These are phyloP conservation scores for Dittrichia graveolens DNA, from an alignment of 129 eudicot genomes.

Conservation along the genomic window DNA sequence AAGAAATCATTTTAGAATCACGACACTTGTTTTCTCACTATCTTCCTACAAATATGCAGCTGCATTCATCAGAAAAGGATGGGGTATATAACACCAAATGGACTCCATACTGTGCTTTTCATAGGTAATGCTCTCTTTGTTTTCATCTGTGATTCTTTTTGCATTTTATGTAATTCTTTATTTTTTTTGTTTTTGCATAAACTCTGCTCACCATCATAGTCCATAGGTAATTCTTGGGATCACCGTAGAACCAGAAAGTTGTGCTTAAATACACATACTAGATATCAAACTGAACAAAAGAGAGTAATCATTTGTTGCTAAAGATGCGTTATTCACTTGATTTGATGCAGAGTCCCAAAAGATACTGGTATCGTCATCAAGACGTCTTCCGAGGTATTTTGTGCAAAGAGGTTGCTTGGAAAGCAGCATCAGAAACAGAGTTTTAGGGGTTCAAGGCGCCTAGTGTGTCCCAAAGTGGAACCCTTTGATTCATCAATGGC, in stretches of 20 bases:
- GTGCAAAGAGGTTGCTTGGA: slow-evolving; percentile 50
- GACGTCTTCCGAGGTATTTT: slow-evolving; percentile 57
- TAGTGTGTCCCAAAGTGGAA: slow-evolving; percentile 44
- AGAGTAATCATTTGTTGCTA: background rate
- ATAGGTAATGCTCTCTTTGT: slow-evolving; percentile 51
- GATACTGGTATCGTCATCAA: slow-evolving; percentile 71
- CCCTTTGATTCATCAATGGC: slow-evolving; percentile 39
- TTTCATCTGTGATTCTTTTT: slow-evolving; percentile 3
- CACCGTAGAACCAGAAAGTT: too few relatives aligned
- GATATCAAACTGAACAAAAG: background rate
- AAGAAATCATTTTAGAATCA: background rate
- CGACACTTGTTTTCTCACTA: background rate
- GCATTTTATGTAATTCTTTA: background rate
- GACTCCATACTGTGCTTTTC: slow-evolving; percentile 78
- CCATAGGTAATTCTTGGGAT: too few relatives aligned
- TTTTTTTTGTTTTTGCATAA: background rate
- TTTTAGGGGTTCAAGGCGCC: slow-evolving; percentile 65
- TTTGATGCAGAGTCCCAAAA: slow-evolving; percentile 61
- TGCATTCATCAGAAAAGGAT: slow-evolving; percentile 68
- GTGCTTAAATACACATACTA: background rate
- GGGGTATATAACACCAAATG: slow-evolving; percentile 59
- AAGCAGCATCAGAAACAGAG: slow-evolving; percentile 49
- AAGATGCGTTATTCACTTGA: slow-evolving; percentile 8
- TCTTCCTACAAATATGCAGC: slow-evolving; percentile 37
- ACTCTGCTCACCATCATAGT: background rate